Evolutionary conservation across 805 yeast genomes (phyloP), one percentile per base, ranked within the genome.

Genomic region (Helenozyma baotianmanensis): DNA sequence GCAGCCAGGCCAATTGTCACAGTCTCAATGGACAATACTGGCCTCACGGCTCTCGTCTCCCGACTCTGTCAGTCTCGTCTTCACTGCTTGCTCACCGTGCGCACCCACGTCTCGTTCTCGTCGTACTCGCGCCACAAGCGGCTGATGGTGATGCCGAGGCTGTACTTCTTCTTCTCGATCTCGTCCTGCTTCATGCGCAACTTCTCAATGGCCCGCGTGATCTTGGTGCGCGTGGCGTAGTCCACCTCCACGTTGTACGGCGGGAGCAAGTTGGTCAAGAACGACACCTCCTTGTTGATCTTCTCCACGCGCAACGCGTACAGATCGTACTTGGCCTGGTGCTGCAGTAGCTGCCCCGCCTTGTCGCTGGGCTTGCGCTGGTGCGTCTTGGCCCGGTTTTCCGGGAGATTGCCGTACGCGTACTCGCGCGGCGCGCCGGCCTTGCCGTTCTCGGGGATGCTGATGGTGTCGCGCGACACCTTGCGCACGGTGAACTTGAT

Each of bases 221-320:
- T 64, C 46, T 66, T 66, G 21, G 47, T 48, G 30, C 71, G 48
- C 9, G 71, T 64, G 13, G 56, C 55, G 32, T 65, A 66, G 40
- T 66, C 71, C 11, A 65, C 47, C 36, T 66, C 71, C 16, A 64
- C 69, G 35, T 64, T 64, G 42, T 54, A 61, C 2, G 72, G 72
- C 2, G 72, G 72, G 25, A 66, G 60, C 23, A 65, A 52, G 25
- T 56, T 58, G 14, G 53, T 41, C 38, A 66, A 58, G 37, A 64
- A 66, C 11, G 43, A 47, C 14, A 66, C 56, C 34, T 66, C 72
- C 47, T 65, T 64, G 12, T 62, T 49, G 28, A 66, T 64, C 37
- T 65, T 66, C 17, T 35, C 50, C n/a, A 63, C 56, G 21, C 58
- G 48, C 19, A 42, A 43, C 15, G 40, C 50, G 32, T 56, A 60